phyloP scores from a whole-genome alignment of 805 yeast species.

The Ogataea chonburiensis region DNA sequence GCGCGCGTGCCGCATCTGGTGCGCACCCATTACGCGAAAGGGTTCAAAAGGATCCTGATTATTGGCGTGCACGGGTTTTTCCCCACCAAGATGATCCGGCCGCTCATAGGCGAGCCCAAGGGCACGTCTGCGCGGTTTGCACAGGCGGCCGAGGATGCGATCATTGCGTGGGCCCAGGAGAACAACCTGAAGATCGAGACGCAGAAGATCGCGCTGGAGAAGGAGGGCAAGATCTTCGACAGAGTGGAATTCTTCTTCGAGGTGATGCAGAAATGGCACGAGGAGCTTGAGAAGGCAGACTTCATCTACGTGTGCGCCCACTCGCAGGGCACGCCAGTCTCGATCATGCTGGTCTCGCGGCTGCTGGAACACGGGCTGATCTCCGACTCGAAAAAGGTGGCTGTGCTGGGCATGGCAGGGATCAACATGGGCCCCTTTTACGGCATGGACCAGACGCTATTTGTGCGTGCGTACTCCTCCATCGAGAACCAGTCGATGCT shows the following conservation, averaged over 20 bases:
- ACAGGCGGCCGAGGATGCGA: constrained; percentile 80
- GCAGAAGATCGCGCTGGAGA: constrained; percentile 92
- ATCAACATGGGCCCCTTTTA: constrained; percentile 91
- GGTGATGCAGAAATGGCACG: constrained; percentile 64
- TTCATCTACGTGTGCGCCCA: constrained; percentile 90
- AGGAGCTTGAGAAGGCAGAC: constrained; percentile 55
- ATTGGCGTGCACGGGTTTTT: constrained; percentile 97
- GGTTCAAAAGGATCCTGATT: constrained; percentile 61
- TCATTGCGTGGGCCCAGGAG: constrained; percentile 63
- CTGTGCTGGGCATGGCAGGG: constrained; percentile 93
- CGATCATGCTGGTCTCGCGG: constrained; percentile 72
- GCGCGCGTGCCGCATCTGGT: constrained; percentile 19
- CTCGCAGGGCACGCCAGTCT: constrained; percentile 94
- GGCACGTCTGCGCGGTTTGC: constrained; percentile 93
- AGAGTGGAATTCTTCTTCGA: constrained; percentile 80
- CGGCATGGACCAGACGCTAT: constrained; percentile 80
- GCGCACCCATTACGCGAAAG: constrained; percentile 22
- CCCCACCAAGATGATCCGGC: constrained; percentile 82
- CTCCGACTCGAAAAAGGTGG: constrained; percentile 48
- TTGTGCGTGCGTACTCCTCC: constrained; percentile 85
- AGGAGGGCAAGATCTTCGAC: constrained; percentile 86
- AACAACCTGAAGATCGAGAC: constrained; percentile 47
- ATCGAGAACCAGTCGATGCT: constrained; percentile 83
- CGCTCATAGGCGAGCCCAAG: constrained; percentile 91
- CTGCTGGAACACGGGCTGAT: constrained; percentile 61